phyloP scores from a whole-genome alignment of 2,329 filamentous ascomycete genomes.

The Neopestalotiopsis sp. region DNA sequence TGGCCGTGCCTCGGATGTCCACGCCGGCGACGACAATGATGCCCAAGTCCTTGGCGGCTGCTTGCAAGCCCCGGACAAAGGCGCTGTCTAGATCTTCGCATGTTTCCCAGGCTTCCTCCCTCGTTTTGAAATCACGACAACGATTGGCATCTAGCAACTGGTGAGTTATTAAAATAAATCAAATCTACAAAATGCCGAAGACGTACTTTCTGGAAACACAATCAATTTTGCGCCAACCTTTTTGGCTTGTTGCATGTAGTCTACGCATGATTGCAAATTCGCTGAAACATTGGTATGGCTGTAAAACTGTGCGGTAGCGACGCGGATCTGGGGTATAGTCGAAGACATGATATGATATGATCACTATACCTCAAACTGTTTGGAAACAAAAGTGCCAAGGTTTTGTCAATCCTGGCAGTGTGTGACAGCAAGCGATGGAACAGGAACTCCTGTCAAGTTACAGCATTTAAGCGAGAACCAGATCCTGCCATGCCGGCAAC shows the following conservation, averaged over 20 bases:
- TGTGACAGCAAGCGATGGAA: not conserved
- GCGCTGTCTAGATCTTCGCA: not conserved
- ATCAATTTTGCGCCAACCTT: not conserved
- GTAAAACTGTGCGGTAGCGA: constrained; percentile 8
- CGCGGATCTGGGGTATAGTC: not conserved
- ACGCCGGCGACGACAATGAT: constrained; percentile 7
- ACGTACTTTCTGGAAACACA: constrained; percentile 7
- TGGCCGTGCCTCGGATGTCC: not conserved
- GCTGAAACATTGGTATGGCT: constrained; percentile 2
- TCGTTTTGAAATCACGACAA: constrained; percentile 4
- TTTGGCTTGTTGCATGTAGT: constrained; percentile 2
- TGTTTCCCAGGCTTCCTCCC: constrained; percentile 5
- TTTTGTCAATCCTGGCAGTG: not conserved
- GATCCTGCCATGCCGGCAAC: not conserved
- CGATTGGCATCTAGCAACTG: not conserved
- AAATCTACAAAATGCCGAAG: not conserved
- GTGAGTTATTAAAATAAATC: not conserved
- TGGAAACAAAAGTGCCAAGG: not conserved
- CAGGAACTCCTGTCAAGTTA: not conserved
- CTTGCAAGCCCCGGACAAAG: constrained; percentile 1
- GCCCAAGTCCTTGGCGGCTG: not conserved
- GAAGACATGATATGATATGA: not conserved
- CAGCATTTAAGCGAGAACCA: not conserved
- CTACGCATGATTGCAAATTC: not conserved
- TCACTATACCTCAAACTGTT: not conserved